Evolutionary conservation across 2,329 filamentous ascomycete genomes (phyloP).

Genomic region (Diaporthe australafricana): DNA sequence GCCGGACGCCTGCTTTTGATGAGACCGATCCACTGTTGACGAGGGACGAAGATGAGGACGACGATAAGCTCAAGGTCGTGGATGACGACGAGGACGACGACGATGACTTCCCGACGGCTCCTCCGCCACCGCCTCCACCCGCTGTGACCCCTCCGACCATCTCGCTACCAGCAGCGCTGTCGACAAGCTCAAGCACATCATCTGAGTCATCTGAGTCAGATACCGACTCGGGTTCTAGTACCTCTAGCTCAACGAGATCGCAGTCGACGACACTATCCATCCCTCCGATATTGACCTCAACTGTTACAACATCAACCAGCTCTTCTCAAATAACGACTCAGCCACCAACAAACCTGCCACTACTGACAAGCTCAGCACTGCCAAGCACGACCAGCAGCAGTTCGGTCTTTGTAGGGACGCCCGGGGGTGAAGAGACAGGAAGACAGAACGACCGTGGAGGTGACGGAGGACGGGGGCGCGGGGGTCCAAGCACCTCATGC

Average conservation of each 20-base stretch:
- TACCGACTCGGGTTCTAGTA: constrained; percentile 8
- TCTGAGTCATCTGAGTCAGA: constrained; percentile 5
- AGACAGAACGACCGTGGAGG: not conserved
- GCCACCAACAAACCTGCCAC: constrained; percentile 3
- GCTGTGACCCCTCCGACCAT: not conserved
- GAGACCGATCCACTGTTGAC: not conserved
- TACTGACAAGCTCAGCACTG: not conserved
- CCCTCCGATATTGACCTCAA: constrained; percentile 5
- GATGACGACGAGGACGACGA: constrained; percentile 10
- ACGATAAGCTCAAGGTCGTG: not conserved
- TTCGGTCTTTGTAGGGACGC: not conserved
- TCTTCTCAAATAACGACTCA: not conserved
- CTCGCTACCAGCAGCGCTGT: not conserved
- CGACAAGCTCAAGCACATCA: constrained; percentile 1
- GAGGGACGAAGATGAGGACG: constrained; percentile 8
- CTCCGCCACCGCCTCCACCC: not conserved
- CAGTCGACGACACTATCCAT: constrained; percentile 6
- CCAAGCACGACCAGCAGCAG: constrained; percentile 5
- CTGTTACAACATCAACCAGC: not conserved
- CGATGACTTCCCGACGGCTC: not conserved
- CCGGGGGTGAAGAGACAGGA: not conserved
- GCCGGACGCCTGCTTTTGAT: not conserved
- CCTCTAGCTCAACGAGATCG: not conserved
- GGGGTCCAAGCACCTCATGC: not conserved
- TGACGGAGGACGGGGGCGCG: not conserved